Evolutionary conservation across 345 rosid genomes (phyloP), one percentile per base, ranked within the genome.

Genomic region (Clausena lansium): DNA sequence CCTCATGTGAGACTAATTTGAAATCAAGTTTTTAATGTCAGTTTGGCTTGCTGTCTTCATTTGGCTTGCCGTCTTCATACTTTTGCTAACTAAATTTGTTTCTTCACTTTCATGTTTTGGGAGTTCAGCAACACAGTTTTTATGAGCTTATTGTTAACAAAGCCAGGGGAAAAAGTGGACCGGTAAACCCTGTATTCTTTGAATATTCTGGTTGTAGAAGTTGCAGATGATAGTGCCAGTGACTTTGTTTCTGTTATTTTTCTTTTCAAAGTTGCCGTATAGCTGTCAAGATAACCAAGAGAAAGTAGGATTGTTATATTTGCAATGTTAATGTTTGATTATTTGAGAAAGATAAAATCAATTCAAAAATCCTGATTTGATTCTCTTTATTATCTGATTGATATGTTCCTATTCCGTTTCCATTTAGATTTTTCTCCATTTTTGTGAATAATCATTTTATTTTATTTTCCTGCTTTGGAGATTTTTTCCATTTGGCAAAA

Each of bases 161-260:
- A 85, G 99, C 98, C 5, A 91, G 99, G 81, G 99, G 99, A 67
- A 97, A 97, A 90, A 97, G 98, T 91, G 99, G 99, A 58, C 98
- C 99, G 93, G 99, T 93, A 91, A 88, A 9, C 61, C 67, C 81
- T 17, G 7, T 63, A 36, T 60, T 58, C 39, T 55, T 68, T 36
- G 20, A 19, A 8, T 67, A 25, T 77, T 2, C 15, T 57, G 11
- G 33, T 35, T 20, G 64, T 66, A n/a, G 67, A 0, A 60, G 61
- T 28, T 65, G 25, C 39, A 59, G 9, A 20, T 61, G 27, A 50
- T 54, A 2, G 57, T 41, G 54, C 32, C 24, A 67, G 19, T 19
- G 24, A 55, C 52, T 41, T 59, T 2, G 6, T 28, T 47, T 8
- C 6, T 20, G 25, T 62, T 57, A 45, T 45, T 45, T 45, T 13